These are phyloP conservation scores for Entomortierella beljakovae DNA, from an alignment of 192 early-diverging fungal species.

Conservation along the genomic window DNA sequence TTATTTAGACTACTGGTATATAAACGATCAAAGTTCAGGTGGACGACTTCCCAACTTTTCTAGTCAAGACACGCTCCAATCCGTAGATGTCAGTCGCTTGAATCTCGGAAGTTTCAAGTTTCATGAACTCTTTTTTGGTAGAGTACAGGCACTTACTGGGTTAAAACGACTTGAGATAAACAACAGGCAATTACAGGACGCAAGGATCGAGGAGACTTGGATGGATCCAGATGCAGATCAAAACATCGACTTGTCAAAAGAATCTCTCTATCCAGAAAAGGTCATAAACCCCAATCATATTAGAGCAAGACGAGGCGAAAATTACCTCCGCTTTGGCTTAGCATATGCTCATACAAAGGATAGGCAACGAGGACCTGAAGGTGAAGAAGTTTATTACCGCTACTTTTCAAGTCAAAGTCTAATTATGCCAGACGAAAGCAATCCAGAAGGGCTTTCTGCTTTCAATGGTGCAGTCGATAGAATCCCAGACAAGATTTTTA, in stretches of 20 bases:
- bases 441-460: not conserved
- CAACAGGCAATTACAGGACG: constrained; percentile 2
- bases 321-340: not conserved
- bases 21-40: not conserved
- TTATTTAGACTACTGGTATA: not conserved
- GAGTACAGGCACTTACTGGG: constrained; percentile 6
- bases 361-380: not conserved
- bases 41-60: constrained; percentile 9
- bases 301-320: not conserved
- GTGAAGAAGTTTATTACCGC: not conserved
- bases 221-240: constrained; percentile 2
- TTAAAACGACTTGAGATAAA: constrained; percentile 12
- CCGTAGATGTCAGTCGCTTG: constrained; percentile 15
- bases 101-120: constrained; percentile 6
- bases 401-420: not conserved
- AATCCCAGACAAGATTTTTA: constrained; percentile 15
- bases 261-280: not conserved
- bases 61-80: not conserved
- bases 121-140: constrained; percentile 1
- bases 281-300: not conserved
- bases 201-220: constrained; percentile 19
- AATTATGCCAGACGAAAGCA: not conserved
- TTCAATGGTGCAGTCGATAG: not conserved
- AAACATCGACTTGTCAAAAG: not conserved
- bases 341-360: not conserved